Evolutionary conservation across 1,284 basidiomycete species (phyloP), one percentile per base, ranked within the genome.

Genomic region (Boletus smithii): DNA sequence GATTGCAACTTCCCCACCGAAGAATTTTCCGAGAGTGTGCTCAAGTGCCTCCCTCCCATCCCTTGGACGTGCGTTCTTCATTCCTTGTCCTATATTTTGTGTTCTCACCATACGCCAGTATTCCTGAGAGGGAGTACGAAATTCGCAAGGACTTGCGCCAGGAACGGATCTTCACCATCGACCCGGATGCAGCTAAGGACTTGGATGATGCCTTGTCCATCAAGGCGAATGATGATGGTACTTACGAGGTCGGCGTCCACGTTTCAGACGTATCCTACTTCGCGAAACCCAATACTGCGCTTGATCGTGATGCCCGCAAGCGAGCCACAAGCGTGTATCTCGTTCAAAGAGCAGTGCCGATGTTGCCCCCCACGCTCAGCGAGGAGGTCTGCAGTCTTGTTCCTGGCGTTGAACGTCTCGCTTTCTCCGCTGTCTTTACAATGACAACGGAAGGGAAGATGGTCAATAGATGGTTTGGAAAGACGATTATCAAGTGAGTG

Each of bases 1-100:
- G 95, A 99, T 68, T 97, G 93, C 76, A 97, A 98, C 70, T 95
- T 95, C 82, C 92, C 92, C 1, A 91, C 90, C 0, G 92, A 95
- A 66, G 92, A 95, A 55, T 95, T 95, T 67, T 80, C 85, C 13
- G 92, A 95, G 39, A 89, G 89, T 59, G 94, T 97, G n/a, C 69
- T 94, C 59, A 97, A 97, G 69, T 97, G 95, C 65, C 72, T 99
- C 26, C 97, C 97, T 24, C 93, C 95, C 31, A 77, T 89, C 49
- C 94, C 95, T 8, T 98, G 93, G 93, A 82, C 77, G 89, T 91
- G 67, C 74, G 86, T 80, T 40, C 20, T 30, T 53, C 33, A 26
- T 45, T 44, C 16, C 17, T 32, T 48, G 14, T 13, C 20, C 9
- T 18, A 22, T n/a, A 16, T 9, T n/a, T 46, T 13, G 42, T 37